phyloP scores from a whole-genome alignment of 1,284 basidiomycete genomes.

The Exsudoporus floridanus region DNA sequence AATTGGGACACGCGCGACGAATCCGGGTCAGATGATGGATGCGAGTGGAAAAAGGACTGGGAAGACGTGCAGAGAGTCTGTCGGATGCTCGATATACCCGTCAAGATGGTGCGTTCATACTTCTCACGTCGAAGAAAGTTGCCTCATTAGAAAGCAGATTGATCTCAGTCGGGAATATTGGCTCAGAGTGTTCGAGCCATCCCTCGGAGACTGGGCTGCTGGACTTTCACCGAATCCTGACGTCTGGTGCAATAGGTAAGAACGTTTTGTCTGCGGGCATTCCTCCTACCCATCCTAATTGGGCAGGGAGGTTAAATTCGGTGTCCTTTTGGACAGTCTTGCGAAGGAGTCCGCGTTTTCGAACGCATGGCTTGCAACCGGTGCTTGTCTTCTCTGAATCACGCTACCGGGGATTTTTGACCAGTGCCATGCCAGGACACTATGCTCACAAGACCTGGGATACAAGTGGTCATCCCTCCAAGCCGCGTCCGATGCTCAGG shows the following conservation, averaged over 20 bases:
- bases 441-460: slow-evolving; percentile 77
- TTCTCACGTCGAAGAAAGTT: slow-evolving; percentile 4
- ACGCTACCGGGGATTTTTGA: background rate
- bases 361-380: slow-evolving; percentile 75
- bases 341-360: slow-evolving; percentile 35
- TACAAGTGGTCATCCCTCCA: slow-evolving; percentile 12
- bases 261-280: background rate
- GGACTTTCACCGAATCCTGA: slow-evolving; percentile 93
- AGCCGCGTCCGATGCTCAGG: slow-evolving; percentile 58
- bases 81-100: slow-evolving; percentile 61
- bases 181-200: slow-evolving; percentile 85
- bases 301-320: slow-evolving; percentile 89
- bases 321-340: slow-evolving; percentile 73
- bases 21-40: slow-evolving; percentile 71
- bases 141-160: slow-evolving; percentile 45
- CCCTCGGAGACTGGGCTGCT: slow-evolving; percentile 70
- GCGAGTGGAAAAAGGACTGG: slow-evolving; percentile 97
- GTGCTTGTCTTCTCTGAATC: slow-evolving; percentile 37
- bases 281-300: background rate
- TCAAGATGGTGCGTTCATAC: slow-evolving; percentile 55
- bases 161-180: slow-evolving; percentile 88
- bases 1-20: slow-evolving; percentile 88
- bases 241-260: slow-evolving; percentile 85
- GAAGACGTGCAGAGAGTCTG: slow-evolving; percentile 85
- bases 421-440: slow-evolving; percentile 58